Percentiles rank a stretch among this genome's conserved stretches.
phyloP scores from a whole-genome alignment of 345 rosid genomes.

The Camelina laxa region DNA sequence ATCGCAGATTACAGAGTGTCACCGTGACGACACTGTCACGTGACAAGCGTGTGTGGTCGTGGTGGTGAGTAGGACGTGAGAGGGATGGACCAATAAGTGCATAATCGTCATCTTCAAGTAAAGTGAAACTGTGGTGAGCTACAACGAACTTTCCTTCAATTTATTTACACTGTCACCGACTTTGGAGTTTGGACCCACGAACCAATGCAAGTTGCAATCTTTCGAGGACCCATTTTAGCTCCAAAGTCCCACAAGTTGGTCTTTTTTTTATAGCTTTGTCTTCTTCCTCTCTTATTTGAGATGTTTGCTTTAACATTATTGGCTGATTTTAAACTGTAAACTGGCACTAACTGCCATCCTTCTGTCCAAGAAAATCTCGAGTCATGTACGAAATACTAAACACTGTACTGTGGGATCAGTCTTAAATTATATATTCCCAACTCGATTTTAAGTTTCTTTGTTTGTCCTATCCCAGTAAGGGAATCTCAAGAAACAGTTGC shows the following conservation, averaged over 20 bases:
- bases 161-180: slow-evolving; percentile 14
- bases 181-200: slow-evolving; percentile 44
- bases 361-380: slow-evolving; percentile 11
- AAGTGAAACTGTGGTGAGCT: slow-evolving; percentile 26
- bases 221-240: slow-evolving; percentile 27
- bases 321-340: slow-evolving; percentile 38
- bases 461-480: slow-evolving; percentile 32
- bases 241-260: slow-evolving; percentile 40
- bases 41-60: slow-evolving; percentile 17
- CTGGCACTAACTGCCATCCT: slow-evolving; percentile 41
- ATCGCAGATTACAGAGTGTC: slow-evolving; percentile 9
- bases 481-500: slow-evolving; percentile 38
- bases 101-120: background rate
- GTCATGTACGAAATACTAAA: slow-evolving; percentile 29
- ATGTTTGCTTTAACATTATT: slow-evolving; percentile 33
- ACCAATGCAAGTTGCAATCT: slow-evolving; percentile 40
- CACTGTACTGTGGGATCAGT: slow-evolving; percentile 32
- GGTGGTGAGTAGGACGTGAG: slow-evolving; percentile 26
- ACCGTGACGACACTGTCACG: slow-evolving; percentile 20
- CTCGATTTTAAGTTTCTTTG: background rate
- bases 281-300: slow-evolving; percentile 13
- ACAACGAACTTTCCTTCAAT: slow-evolving; percentile 38
- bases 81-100: slow-evolving; percentile 26
- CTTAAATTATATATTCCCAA: background rate
- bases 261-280: slow-evolving; percentile 30